Base-by-base conservation (phyloP, 495 filamentous ascomycete genomes). In the Massariosphaeria phaeospora region DNA sequence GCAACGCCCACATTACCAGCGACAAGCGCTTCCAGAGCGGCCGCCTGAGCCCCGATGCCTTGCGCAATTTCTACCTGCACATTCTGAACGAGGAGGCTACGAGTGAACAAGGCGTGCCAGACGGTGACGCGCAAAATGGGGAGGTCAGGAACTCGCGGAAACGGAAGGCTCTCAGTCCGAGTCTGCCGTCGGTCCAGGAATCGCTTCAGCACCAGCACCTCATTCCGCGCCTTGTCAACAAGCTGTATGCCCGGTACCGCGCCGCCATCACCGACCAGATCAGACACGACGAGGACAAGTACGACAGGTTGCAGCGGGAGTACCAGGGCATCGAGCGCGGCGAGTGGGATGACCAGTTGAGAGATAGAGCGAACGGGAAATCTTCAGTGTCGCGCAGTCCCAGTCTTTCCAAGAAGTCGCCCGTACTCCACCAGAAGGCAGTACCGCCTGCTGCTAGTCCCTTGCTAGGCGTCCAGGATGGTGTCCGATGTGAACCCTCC, bases 1-100 rank as follows among this genome's bases (percentile, higher is more conserved):
- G 76, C 59, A 88, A 90, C 65, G 71, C 75, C 7, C 72, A 86
- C 39, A 72, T 96, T 64, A 82, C 77, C 63, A 73, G 84, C 54
- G 79, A 79, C 65, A 76, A 77, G 39, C 76, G 76, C 3, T 91
- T 84, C 69, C 82, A 95, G 73, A 75, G 76, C 44, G 76, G 76
- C 54, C 82, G 89, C 44, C 72, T 98, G 63, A 84, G 74, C 39
- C 84, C 89, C 4, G 88, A 94, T 66, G 77, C 88, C 13, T 72
- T 98, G 46, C 81, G 84, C 59, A 79, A 86, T 45, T 77, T 88
- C 41, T 96, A 91, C 68, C 71, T 86, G 64, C 79, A 79, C 17
- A 70, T 93, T 27, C 65, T 96, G 62, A 81, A 80, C 52, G 86
- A 96, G 65, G 88, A 91, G 55, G 74, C 82, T 23, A 71, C 70